Base-by-base conservation (phyloP, 2,329 filamentous ascomycete species). In the Aureobasidium sp. region DNA sequence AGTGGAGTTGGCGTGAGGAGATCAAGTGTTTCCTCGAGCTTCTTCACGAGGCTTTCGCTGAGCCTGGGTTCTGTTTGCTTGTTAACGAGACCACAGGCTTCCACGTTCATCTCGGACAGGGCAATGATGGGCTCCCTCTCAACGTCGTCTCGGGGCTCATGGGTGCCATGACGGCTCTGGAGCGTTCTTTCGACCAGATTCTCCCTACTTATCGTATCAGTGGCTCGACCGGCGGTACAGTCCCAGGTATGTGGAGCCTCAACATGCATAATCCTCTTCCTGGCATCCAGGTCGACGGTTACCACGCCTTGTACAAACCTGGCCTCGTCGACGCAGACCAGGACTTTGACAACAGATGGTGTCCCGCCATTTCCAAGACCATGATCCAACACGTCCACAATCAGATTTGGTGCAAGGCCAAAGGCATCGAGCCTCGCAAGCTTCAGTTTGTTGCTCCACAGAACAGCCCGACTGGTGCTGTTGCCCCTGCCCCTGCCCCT, bases 151-250 rank as follows among this genome's bases (percentile, higher is more conserved):
- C 29, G 14, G 55, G 55, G 8, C 29, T 58, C 20, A 9, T 39
- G 15, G 55, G 55, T 12, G 37, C 55, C 31, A 58, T 58, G 55
- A 47, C 31, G 5, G 55, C 55, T 48, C 31, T 58, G 5, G 55
- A 58, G 25, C 55, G 55, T 29, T 48, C 42, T 29, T 58, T 58
- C 22, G 55, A 58, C 31, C 44, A 44, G 31, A 14, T 58, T 1
- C 55, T 48, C 2, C 42, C 55, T 22, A 39, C 42, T 15, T 1
- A 39, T 14, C 55, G 55, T 12, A 58, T 58, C 31, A 39, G 14
- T 2, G 55, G 55, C 2, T 7, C 55, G 39, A 22, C 25, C 15
- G 9, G 17, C 11, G 17, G 17, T 17, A 8, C 2, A 1, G 5
- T 41, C 25, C 27, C 45, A 11, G 25, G 12, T 6, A 7, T n/a